phyloP scores from a whole-genome alignment of 2,329 filamentous ascomycete species.

The Fusarium pseudocircinatum region DNA sequence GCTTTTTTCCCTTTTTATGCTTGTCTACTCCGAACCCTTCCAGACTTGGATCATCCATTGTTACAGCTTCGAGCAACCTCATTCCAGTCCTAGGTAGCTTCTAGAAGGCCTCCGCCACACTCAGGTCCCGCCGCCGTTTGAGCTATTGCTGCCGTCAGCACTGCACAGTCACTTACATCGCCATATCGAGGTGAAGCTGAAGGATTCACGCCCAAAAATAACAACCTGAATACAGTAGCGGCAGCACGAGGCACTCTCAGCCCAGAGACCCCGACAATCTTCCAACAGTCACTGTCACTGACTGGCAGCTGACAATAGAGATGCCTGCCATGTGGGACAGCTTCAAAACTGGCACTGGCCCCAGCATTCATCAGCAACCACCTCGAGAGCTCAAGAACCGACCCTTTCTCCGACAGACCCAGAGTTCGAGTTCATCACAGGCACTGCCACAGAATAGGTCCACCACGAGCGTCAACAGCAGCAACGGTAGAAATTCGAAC shows the following conservation, averaged over 20 bases:
- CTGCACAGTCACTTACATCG: constrained; percentile 11
- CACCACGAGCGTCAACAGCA: constrained; percentile 25
- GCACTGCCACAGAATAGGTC: constrained; percentile 26
- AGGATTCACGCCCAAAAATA: constrained; percentile 36
- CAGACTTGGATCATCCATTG: constrained; percentile 1
- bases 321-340: constrained; percentile 44
- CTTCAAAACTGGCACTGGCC: constrained; percentile 38
- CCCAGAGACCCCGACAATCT: constrained; percentile 11
- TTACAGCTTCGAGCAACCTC: background rate
- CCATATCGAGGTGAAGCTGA: constrained; percentile 17
- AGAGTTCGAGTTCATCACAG: background rate
- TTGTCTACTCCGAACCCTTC: background rate
- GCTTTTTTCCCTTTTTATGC: background rate
- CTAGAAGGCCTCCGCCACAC: constrained; percentile 20
- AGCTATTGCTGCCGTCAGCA: constrained; percentile 33
- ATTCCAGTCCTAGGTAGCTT: constrained; percentile 14
- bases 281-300: constrained; percentile 2
- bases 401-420: constrained; percentile 39
- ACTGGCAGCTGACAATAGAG: constrained; percentile 19
- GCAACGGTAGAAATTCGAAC: constrained; percentile 21
- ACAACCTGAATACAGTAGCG: constrained; percentile 17
- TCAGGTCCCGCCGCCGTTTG: constrained; percentile 3
- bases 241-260: constrained; percentile 24
- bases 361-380: constrained; percentile 34
- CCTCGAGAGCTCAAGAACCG: constrained; percentile 42